phyloP scores from a whole-genome alignment of 2,329 filamentous ascomycete species.

The Pyricularia pennisetigena region DNA sequence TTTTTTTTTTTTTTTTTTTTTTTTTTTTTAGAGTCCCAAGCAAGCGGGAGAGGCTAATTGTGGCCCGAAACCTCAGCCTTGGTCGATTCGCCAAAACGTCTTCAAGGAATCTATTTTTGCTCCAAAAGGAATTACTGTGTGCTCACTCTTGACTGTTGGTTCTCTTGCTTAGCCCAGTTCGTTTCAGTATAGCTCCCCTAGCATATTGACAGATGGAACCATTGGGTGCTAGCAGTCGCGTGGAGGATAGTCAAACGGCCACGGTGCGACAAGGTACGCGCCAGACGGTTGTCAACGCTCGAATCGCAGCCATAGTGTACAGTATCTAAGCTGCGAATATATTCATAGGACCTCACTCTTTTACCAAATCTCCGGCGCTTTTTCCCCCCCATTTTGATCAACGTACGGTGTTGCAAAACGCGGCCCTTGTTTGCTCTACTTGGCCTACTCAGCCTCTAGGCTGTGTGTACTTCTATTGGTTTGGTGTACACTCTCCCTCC shows the following conservation, averaged over 20 bases:
- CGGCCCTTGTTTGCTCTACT: background rate
- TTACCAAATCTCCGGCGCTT: background rate
- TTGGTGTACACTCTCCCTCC: background rate
- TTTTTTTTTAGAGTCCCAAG: no score
- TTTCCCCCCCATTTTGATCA: no score
- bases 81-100: background rate
- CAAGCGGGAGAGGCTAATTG: background rate
- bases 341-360: background rate
- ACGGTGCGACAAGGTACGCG: background rate
- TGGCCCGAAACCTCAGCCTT: background rate
- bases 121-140: background rate
- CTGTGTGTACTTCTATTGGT: background rate
- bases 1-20: no score
- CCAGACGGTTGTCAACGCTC: background rate
- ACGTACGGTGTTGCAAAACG: background rate
- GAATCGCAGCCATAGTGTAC: background rate
- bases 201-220: background rate
- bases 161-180: background rate
- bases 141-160: background rate
- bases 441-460: background rate
- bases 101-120: background rate
- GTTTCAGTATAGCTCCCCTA: background rate
- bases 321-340: background rate
- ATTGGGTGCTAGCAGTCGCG: background rate
- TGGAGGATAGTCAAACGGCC: background rate